Evolutionary conservation across 2,329 filamentous ascomycete genomes (phyloP).

Genomic region (Davidsoniella eucalypti): DNA sequence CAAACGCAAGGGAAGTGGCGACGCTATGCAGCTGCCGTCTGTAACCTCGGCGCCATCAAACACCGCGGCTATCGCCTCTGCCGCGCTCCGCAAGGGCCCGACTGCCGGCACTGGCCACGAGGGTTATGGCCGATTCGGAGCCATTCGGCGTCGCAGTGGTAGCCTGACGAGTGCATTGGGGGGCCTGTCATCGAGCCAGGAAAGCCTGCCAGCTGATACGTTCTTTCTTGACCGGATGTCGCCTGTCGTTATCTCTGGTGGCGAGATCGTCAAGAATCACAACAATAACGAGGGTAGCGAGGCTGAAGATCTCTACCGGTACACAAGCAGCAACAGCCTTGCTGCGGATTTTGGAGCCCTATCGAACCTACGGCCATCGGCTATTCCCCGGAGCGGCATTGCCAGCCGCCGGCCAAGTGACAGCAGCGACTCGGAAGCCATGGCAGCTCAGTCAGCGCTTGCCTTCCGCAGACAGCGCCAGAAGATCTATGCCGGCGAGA

Average conservation of each 20-base stretch:
- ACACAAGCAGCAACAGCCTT: slow-evolving; percentile 35
- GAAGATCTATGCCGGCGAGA: background rate
- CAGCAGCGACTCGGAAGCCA: slow-evolving; percentile 37
- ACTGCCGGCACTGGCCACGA: slow-evolving; percentile 89
- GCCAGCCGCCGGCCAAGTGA: slow-evolving; percentile 33
- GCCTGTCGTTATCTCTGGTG: slow-evolving; percentile 49
- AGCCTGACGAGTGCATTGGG: slow-evolving; percentile 33
- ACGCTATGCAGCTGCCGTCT: slow-evolving; percentile 16
- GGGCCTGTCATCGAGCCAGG: slow-evolving; percentile 31
- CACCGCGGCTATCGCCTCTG: slow-evolving; percentile 36
- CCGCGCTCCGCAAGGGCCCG: slow-evolving; percentile 56
- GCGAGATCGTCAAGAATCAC: slow-evolving; percentile 42
- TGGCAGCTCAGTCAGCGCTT: slow-evolving; percentile 32
- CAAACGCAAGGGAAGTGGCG: slow-evolving; percentile 47
- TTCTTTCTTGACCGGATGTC: slow-evolving; percentile 47
- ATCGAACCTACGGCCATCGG: slow-evolving; percentile 36
- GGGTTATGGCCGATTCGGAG: slow-evolving; percentile 54
- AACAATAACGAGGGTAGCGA: slow-evolving; percentile 31
- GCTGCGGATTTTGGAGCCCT: slow-evolving; percentile 25
- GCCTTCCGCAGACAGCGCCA: slow-evolving; percentile 26
- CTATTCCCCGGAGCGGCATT: slow-evolving; percentile 24
- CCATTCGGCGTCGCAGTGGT: slow-evolving; percentile 45
- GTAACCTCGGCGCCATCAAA: background rate
- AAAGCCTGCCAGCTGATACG: slow-evolving; percentile 35
- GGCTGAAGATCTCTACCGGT: slow-evolving; percentile 21